Conservation (phyloP, 257 asterid genomes). For the Coffea canephora region DNA sequence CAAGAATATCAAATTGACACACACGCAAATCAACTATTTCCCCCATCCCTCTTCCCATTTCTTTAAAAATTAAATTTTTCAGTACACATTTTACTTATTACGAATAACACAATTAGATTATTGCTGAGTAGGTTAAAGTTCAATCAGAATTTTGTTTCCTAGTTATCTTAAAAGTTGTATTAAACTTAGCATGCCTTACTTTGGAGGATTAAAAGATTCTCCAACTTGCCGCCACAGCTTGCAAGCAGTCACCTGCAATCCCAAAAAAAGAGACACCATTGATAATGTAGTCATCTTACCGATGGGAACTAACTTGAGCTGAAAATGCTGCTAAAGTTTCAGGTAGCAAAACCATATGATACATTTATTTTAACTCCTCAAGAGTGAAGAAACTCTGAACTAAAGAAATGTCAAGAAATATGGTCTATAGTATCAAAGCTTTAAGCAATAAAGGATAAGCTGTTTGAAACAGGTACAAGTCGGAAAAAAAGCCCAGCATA, state of each 20-base stretch:
- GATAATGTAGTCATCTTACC: background rate
- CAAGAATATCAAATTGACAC: background rate
- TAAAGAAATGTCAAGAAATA: background rate
- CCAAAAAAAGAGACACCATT: slow-evolving; percentile 18
- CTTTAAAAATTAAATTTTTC: too few species aligned
- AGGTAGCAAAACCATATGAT: background rate
- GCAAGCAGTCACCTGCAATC: slow-evolving; percentile 74
- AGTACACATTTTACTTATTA: too few species aligned
- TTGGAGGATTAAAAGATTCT: slow-evolving; percentile 90
- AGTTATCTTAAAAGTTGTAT: background rate
- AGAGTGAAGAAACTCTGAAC: background rate
- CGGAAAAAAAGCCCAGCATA: background rate
- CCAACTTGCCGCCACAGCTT: slow-evolving; percentile 98
- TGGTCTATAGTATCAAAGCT: background rate
- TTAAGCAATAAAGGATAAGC: background rate
- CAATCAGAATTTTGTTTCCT: background rate
- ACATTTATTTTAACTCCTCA: background rate
- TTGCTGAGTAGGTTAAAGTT: background rate
- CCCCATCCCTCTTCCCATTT: background rate
- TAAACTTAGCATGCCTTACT: slow-evolving; percentile 39
- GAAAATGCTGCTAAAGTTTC: background rate
- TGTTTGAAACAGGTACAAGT: background rate
- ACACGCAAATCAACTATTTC: background rate
- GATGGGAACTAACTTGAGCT: background rate
- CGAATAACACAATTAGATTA: background rate